These are phyloP conservation scores for Neonectria sp. DNA, from an alignment of 2,329 filamentous ascomycete genomes.

Conservation along the genomic window DNA sequence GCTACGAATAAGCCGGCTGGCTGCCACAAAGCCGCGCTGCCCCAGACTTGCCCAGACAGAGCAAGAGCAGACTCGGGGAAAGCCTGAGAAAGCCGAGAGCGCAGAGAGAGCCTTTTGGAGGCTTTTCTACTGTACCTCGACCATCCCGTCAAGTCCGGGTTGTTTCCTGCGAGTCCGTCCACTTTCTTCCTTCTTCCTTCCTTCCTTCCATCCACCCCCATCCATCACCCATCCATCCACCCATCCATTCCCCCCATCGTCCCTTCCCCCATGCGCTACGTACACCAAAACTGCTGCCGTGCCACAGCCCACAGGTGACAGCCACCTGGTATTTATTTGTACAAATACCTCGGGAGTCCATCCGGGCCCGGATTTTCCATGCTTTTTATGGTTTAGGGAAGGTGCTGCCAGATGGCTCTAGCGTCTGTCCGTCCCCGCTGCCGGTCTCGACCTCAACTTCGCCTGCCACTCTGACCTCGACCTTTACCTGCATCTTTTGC, in stretches of 20 bases:
- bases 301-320: conserved; percentile 1
- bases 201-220: background rate
- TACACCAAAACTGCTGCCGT: conserved; percentile 5
- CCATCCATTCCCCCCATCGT: conserved; percentile 5
- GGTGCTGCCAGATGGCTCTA: conserved; percentile 24
- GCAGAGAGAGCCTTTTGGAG: background rate
- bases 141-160: background rate
- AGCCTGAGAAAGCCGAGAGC: background rate
- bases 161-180: background rate
- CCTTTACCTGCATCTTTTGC: conserved; percentile 5
- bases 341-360: conserved; percentile 20
- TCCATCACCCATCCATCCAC: background rate
- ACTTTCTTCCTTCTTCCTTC: background rate
- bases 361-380: conserved; percentile 16
- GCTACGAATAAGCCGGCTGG: conserved; percentile 3
- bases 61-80: background rate
- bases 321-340: background rate
- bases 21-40: conserved; percentile 6
- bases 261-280: conserved; percentile 7
- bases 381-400: conserved; percentile 20
- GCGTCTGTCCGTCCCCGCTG: conserved; percentile 24
- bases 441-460: conserved; percentile 17
- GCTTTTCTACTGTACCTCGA: background rate
- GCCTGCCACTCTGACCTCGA: conserved; percentile 22
- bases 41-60: background rate